Evolutionary conservation across 306 rosid genomes (phyloP), one percentile per base, ranked within the genome.

Genomic region (Herpetospermum pedunculosum): DNA sequence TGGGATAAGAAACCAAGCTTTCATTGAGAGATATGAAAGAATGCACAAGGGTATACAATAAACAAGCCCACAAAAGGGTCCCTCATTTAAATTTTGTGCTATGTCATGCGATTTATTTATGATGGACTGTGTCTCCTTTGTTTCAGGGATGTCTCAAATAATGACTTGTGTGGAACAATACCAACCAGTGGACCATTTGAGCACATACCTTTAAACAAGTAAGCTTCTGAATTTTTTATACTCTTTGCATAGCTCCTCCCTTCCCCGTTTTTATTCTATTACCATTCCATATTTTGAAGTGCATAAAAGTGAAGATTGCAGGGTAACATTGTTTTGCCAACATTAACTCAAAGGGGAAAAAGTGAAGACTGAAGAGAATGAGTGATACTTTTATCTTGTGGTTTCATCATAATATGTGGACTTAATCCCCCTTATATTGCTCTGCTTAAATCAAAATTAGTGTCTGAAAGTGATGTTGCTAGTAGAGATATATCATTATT

Each of bases 171-270:
- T 65, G 98, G 98, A 78, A 86, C 97, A 60, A 90, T 93, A 77
- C 98, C 98, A 37, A 80, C 94, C 72, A 85, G 84, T 46, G 97
- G 97, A 72, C 94, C 92, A 13, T 93, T 93, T 30, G 98, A 87
- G 94, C 97, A 87, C 73, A 93, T 90, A 75, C 96, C 97, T 65
- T 77, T 87, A 80, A 83, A 74, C 79, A 90, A 93, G 98, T 93
- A 90, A 2, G 96, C 75, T 43, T 77, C 55, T 53, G 8, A 26
- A 73, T 50, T 74, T 26, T 2, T 38, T 75, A 68, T 3, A 18
- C 37, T 46, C 32, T 71, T 21, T 34, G 16, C 12, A 14, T 25
- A 47, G 6, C 59, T 26, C 29, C 21, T 37, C 4, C 18, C 26
- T 72, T 41, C 21, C 3, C 18, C 37, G 59, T 50, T 68, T 19